These are phyloP conservation scores for Irpex rosettiformis DNA, from an alignment of 1,284 basidiomycete genomes.

Conservation along the genomic window DNA sequence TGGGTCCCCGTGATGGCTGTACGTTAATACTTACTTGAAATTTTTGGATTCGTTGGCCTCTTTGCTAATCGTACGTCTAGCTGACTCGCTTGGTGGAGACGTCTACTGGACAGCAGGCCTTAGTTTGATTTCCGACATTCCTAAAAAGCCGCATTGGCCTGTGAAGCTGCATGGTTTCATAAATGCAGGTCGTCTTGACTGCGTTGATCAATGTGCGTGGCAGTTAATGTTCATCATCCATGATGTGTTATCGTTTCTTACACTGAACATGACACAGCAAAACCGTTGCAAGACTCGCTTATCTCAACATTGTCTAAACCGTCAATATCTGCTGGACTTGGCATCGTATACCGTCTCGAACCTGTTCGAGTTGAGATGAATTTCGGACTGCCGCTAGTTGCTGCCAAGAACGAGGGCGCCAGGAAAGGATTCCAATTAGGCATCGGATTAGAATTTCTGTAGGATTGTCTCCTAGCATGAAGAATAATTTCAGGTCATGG, in stretches of 20 bases:
- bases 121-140: constrained; percentile 80
- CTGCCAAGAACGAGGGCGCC: constrained; percentile 72
- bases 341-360: constrained; percentile 88
- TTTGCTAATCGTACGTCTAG: constrained; percentile 31
- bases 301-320: constrained; percentile 41
- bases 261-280: constrained; percentile 27
- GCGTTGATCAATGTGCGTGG: constrained; percentile 16
- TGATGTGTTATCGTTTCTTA: not conserved
- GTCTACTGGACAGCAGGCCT: constrained; percentile 83
- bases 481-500: not conserved
- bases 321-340: constrained; percentile 81
- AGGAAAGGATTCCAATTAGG: constrained; percentile 89
- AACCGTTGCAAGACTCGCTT: constrained; percentile 39
- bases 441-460: constrained; percentile 86
- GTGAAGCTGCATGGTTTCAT: constrained; percentile 67
- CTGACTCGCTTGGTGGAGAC: constrained; percentile 87
- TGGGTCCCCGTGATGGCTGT: constrained; percentile 85
- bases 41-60: not conserved
- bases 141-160: constrained; percentile 82
- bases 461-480: constrained; percentile 16
- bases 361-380: constrained; percentile 89
- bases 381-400: constrained; percentile 85
- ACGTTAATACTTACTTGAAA: constrained; percentile 26
- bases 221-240: not conserved
- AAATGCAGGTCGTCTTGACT: constrained; percentile 16